Evolutionary conservation across 352 stramenopile genomes (phyloP).

Genomic region (Hyphochytrium catenoides): DNA sequence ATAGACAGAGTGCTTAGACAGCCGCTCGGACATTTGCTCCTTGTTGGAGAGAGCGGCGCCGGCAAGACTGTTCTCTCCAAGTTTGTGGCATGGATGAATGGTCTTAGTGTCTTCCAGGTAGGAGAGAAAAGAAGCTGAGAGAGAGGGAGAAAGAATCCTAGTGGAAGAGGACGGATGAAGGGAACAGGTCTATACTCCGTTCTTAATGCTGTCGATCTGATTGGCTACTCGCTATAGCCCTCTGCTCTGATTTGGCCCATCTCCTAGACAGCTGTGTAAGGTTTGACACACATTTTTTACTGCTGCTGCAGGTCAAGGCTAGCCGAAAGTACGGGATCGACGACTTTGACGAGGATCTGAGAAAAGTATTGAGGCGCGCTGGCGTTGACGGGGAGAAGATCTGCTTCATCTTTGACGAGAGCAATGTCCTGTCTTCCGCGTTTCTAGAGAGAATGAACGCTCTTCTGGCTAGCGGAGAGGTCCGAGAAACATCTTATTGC

Average conservation of each 20-base stretch:
- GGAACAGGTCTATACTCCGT: too few species aligned
- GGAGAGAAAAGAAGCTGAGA: conserved; percentile 3
- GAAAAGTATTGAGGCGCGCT: conserved; percentile 85
- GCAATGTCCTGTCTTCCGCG: conserved; percentile 87
- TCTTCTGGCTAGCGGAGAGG: conserved; percentile 93
- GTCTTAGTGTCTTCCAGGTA: conserved; percentile 95
- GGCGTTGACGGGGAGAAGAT: conserved; percentile 96
- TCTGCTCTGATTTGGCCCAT: too few species aligned
- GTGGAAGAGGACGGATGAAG: not conserved
- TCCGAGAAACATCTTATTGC: too few species aligned
- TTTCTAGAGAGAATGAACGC: conserved; percentile 99
- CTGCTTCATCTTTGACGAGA: conserved; percentile 99
- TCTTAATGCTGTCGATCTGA: too few species aligned
- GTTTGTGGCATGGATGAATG: conserved; percentile 99
- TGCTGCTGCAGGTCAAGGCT: conserved; percentile 73
- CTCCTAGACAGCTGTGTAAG: too few species aligned
- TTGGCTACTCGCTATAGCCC: too few species aligned
- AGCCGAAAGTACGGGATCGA: conserved; percentile 94
- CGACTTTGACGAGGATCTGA: conserved; percentile 98
- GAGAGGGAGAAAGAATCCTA: not conserved
- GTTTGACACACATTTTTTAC: too few species aligned
- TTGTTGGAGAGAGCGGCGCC: conserved; percentile 93
- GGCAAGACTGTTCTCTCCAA: conserved; percentile 98
- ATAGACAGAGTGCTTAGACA: conserved; percentile 95
- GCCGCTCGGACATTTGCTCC: conserved; percentile 90